These are phyloP conservation scores for Cladophialophora psammophila DNA, from an alignment of 2,329 filamentous ascomycete genomes.

Conservation along the genomic window DNA sequence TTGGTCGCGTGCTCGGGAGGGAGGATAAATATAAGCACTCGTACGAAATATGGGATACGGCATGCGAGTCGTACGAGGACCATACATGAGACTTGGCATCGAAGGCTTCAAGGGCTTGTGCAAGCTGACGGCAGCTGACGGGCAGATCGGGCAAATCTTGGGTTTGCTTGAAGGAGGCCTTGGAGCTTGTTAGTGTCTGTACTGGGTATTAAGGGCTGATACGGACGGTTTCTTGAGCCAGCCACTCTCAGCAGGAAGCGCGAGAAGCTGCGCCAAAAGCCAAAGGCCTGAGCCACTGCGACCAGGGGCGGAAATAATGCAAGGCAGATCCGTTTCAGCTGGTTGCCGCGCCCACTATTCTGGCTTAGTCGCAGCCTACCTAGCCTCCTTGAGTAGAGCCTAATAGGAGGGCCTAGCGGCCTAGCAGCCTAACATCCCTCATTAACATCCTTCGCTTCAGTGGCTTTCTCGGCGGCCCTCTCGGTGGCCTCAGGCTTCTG, in stretches of 20 bases:
- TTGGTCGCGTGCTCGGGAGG: not conserved
- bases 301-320: not conserved
- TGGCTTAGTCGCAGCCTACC: not conserved
- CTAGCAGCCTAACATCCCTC: no score
- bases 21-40: not conserved
- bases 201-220: not conserved
- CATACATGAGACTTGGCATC: not conserved
- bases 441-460: no score
- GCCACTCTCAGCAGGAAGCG: not conserved
- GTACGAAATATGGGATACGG: not conserved
- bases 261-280: not conserved
- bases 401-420: no score
- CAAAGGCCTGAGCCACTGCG: not conserved
- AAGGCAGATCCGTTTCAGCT: constrained; percentile 10
- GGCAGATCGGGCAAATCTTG: not conserved
- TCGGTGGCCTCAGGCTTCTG: no score
- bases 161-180: not conserved
- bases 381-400: not conserved
- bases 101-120: constrained; percentile 1
- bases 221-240: not conserved
- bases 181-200: no score
- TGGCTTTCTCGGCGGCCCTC: no score
- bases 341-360: not conserved
- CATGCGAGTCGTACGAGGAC: no score
- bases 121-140: not conserved